Base-by-base conservation (phyloP, 371 early-diverging fungal genomes). In the Amoeboaphelidium protococcarum region DNA sequence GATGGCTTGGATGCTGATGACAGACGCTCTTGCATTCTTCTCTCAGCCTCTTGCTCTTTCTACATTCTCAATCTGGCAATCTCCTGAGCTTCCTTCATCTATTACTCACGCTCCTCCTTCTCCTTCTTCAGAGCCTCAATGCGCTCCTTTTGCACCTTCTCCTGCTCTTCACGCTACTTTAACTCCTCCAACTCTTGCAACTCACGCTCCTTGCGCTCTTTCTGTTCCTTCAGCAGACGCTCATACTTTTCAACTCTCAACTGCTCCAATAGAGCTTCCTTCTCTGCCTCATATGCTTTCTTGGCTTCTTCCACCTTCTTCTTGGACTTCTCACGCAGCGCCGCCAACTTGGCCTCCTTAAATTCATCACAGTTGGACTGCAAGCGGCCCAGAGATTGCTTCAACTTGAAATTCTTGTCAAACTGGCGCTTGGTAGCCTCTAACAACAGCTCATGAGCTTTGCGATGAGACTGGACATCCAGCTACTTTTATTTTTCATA, bases 401-500 rank as follows among this genome's bases (percentile, higher is more conserved):
- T 89, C 53, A 76, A 53, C 52, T 62, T 57, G 60, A 87, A 61
- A 44, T 76, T 78, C 42, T 78, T 72, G n/a, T 59, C 66, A 56
- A 80, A 76, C 56, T 78, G 70, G 45, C 60, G 53, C 52, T 58
- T 60, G 23, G 85, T 61, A 42, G 72, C 63, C 40, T 69, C 73
- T 23, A 73, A 56, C 31, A 71, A 69, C 37, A 75, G 76, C 62
- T 72, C 71, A 52, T 68, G 64, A 20, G 78, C 69, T 41, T 73
- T 77, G 44, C 80, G 77, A 60, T 84, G 73, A 62, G 70, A 72
- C 44, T 74, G 73, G 55, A 65, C 68, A 60, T 94, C 96, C 23
- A 59, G 61, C 62, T 69, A 69, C 63, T 80, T 79, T 64, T 94
- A 92, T 31, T 69, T 65, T 48, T 81, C 84, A 57, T 86, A 90